phyloP scores from a whole-genome alignment of 2,329 filamentous ascomycete genomes.

The Penicillium janthinellum region DNA sequence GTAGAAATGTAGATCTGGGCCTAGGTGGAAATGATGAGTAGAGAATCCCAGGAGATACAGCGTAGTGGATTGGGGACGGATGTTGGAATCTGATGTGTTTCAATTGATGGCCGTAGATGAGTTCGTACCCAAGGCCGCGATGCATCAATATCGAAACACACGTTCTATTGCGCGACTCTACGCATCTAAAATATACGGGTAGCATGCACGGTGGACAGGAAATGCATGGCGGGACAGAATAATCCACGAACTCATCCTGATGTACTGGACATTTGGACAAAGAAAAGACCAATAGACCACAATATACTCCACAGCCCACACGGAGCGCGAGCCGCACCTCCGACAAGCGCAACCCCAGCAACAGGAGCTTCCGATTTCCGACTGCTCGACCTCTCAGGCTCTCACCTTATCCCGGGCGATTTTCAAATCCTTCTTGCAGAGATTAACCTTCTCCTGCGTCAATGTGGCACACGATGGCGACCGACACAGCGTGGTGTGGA shows the following conservation, averaged over 20 bases:
- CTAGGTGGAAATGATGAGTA: neutral
- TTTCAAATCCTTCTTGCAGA: neutral
- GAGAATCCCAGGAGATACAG: neutral
- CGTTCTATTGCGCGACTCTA: neutral
- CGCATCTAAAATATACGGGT: neutral
- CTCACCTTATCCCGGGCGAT: neutral
- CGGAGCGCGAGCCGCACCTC: neutral
- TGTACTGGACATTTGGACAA: neutral
- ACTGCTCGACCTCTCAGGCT: neutral
- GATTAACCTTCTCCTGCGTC: conserved; percentile 14
- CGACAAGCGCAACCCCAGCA: neutral
- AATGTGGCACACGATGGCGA: conserved; percentile 12
- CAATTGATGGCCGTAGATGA: neutral
- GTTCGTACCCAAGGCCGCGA: neutral
- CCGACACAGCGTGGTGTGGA: conserved; percentile 9
- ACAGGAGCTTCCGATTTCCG: neutral
- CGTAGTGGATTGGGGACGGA: neutral
- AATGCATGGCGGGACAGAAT: neutral
- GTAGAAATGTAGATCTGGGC: neutral
- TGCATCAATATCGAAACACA: conserved; percentile 1
- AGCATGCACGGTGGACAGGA: neutral
- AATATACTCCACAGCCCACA: neutral
- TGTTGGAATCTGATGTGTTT: conserved; percentile 1
- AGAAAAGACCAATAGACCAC: neutral
- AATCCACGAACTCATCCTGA: neutral